Conservation (phyloP, 2,329 filamentous ascomycete genomes). For the Hortaea werneckii region DNA sequence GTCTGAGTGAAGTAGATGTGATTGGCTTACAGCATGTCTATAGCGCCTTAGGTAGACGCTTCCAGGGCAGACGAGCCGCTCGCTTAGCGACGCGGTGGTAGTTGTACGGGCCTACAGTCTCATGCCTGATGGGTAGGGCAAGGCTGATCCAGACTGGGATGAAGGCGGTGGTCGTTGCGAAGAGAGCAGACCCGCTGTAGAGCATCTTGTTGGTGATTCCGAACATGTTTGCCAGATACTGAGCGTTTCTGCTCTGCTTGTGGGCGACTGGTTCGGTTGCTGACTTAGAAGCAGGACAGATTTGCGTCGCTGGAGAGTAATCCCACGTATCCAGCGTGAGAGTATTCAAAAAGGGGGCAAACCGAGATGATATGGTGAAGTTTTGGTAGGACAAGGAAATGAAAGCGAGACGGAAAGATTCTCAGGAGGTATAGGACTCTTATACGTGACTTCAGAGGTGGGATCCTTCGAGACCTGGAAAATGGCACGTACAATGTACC, state of each 20-base stretch:
- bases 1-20: neutral
- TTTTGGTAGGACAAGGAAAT: neutral
- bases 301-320: neutral
- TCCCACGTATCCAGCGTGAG: neutral
- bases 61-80: slow-evolving; percentile 20
- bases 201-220: slow-evolving; percentile 11
- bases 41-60: slow-evolving; percentile 20
- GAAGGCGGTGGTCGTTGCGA: slow-evolving; percentile 21
- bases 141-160: slow-evolving; percentile 21
- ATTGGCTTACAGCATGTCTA: slow-evolving; percentile 14
- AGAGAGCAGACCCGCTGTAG: slow-evolving; percentile 21
- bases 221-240: slow-evolving; percentile 11
- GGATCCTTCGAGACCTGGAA: too few relatives aligned
- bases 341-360: neutral
- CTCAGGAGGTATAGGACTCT: too few relatives aligned
- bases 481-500: neutral
- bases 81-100: slow-evolving; percentile 20
- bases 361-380: neutral
- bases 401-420: too few relatives aligned
- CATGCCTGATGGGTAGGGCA: slow-evolving; percentile 20
- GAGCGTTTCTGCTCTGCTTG: neutral
- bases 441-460: too few relatives aligned
- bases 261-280: neutral
- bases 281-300: neutral
- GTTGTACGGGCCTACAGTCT: slow-evolving; percentile 24